Evolutionary conservation across 768 basidiomycete genomes (phyloP), one percentile per base, ranked within the genome.

Genomic region (Pleurotus eryngii): DNA sequence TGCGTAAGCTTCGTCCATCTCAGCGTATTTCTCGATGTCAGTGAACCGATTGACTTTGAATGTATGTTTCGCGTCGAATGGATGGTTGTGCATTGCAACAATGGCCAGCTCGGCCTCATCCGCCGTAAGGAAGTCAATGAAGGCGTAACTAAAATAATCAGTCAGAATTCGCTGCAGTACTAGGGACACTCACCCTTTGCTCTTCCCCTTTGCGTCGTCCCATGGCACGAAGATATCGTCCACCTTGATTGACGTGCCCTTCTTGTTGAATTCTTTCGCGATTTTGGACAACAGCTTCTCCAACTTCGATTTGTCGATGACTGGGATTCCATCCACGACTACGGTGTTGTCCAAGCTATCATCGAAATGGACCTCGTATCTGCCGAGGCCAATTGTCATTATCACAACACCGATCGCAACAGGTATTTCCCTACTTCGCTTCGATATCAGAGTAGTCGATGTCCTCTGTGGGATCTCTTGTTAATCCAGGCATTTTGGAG

Each of bases 361-460:
- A 64, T 92, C 90, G 61, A 86, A 84, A 57, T 91, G 77, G 64
- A 95, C 87, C 62, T 86, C 81, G 75, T 94, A 96, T 78, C 95
- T 97, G 69, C 6, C 49, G 46, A 22, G 14, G 7, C 56, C 22
- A 43, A 47, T 58, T 42, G 27, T 54, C 24, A 56, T 26, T 40
- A 42, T 11, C 40, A 45, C 55, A 12, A 59, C 47, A 35, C 18
- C 9, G 27, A 50, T 57, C 56, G 49, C 49, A 40, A 17, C 20
- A 7, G 38, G 46, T 22, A 6, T 11, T 17, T 12, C 70, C 82
- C 56, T 62, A 94, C 92, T 90, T 92, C 72, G 79, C 82, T 69
- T 95, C 92, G 61, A 96, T 92, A 68, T 95, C 92, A 46, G 87
- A 82, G 68, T 87, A 95, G 70, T 95, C 92, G 64, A 93, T 91